Evolutionary conservation across 805 yeast species (phyloP), one percentile per base, ranked within the genome.

Genomic region (Metschnikowia gelsemii): DNA sequence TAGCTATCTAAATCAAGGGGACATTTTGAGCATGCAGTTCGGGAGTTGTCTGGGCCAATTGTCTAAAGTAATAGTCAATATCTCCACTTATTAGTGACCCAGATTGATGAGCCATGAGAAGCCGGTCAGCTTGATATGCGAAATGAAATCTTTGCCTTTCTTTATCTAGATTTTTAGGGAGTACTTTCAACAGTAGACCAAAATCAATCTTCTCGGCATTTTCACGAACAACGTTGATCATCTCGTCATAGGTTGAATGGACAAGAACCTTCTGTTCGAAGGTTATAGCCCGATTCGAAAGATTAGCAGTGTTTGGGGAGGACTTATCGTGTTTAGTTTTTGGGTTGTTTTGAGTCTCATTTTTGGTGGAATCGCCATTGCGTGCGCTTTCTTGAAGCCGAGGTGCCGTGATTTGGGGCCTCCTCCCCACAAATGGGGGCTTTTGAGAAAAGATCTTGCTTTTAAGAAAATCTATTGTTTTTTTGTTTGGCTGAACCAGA

Each of bases 51-150:
- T 34, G 50, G 18, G 44, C 43, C 35, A 55, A 42, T 21, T 35
- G 47, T 13, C 55, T 52, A 27, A 61, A 57, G 36, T 59, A 61
- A 18, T 44, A 32, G 46, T 62, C 65, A 17, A 61, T 49, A 34
- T 58, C 63, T 16, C 39, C 47, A 14, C 52, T 40, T 16, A 45
- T 35, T 30, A 40, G 8, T 5, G 45, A 41, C 5, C 38, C 43
- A 23, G 34, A 25, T 24, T 27, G 45, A 5, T 41, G 29, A 7
- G 38, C 27, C 28, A 40, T 41, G n/a, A n/a, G n/a, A 17, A 35
- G 17, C 8, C 32, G 22, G 35, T 31, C 45, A 13, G 40, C 37
- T 8, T 32, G 38, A 26, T 29, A 27, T 9, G 45, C 44, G 7
- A 57, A 28, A 28, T 43, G 39, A 25, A 61, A 62, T 16, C 56